A percentile compares a stretch with the other conserved stretches of the same genome.
Conservation (phyloP, 306 rosid species). For the Cicer bijugum region DNA sequence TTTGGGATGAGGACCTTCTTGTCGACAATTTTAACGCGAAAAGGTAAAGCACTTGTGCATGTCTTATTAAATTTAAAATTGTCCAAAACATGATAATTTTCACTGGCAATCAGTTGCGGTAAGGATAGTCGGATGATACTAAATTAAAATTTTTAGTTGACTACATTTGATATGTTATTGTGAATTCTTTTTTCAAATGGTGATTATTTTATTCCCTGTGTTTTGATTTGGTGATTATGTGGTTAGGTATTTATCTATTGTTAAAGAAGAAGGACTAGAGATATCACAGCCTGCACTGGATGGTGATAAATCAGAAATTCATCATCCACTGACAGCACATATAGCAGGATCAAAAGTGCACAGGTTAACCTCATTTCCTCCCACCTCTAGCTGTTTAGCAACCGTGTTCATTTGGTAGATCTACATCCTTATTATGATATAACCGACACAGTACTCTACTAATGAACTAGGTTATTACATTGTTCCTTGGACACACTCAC, state of each 20-base stretch:
- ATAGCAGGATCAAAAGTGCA: constrained; percentile 69
- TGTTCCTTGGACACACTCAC: constrained; percentile 16
- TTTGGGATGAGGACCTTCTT: constrained; percentile 97
- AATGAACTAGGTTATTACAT: constrained; percentile 11
- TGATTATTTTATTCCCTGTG: constrained; percentile 23
- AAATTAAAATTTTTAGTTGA: constrained; percentile 26
- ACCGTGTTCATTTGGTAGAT: constrained; percentile 6
- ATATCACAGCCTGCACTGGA: constrained; percentile 98
- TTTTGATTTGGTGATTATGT: constrained; percentile 39
- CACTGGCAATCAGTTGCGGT: constrained; percentile 1
- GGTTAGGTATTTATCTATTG: constrained; percentile 75
- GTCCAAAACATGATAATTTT: not conserved
- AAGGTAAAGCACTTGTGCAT: constrained; percentile 49
- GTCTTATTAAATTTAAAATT: not conserved
- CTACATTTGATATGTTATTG: constrained; percentile 3
- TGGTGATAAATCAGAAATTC: constrained; percentile 78
- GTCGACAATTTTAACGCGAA: constrained; percentile 79
- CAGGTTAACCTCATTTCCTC: constrained; percentile 59
- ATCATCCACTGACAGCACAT: constrained; percentile 84
- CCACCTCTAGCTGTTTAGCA: constrained; percentile 36
- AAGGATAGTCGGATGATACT: constrained; percentile 24
- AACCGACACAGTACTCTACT: not conserved
- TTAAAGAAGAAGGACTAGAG: constrained; percentile 84
- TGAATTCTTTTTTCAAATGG: not conserved
- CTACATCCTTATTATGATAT: constrained; percentile 11